Percentiles rank a stretch among this genome's conserved stretches.
These are phyloP conservation scores for Ophioceras dolichostomum DNA, from an alignment of 2,329 filamentous ascomycete species.

Conservation along the genomic window DNA sequence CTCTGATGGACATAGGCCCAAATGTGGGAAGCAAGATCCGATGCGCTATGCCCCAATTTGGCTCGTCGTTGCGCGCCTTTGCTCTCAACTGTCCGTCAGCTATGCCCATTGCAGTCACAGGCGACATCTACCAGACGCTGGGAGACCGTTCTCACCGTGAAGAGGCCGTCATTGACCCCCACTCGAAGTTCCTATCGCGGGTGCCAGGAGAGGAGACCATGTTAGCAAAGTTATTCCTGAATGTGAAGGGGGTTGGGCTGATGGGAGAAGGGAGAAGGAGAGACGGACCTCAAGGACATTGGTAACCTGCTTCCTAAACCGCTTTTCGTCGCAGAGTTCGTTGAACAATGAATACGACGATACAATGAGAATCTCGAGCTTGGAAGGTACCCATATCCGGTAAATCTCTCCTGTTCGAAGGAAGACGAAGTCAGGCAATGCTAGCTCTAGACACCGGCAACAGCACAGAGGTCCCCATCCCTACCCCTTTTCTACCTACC, in stretches of 20 bases:
- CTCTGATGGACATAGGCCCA: slow-evolving; percentile 52
- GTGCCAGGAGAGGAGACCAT: too few relatives aligned
- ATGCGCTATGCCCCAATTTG: slow-evolving; percentile 57
- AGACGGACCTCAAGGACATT: slow-evolving; percentile 32
- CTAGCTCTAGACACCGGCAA: background rate
- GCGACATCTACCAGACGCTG: background rate
- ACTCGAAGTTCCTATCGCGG: slow-evolving; percentile 48
- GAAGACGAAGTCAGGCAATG: too few relatives aligned
- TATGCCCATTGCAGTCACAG: background rate
- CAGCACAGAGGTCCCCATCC: too few relatives aligned
- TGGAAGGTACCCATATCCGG: slow-evolving; percentile 30
- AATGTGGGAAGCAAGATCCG: slow-evolving; percentile 56
- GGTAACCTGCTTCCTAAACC: slow-evolving; percentile 48
- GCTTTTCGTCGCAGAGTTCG: slow-evolving; percentile 52
- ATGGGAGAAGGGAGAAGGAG: too few relatives aligned
- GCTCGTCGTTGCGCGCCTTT: slow-evolving; percentile 31
- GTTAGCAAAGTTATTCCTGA: too few relatives aligned
- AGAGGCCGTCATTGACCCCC: slow-evolving; percentile 52
- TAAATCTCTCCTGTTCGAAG: slow-evolving; percentile 45
- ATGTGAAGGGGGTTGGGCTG: too few relatives aligned
- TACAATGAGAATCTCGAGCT: slow-evolving; percentile 1
- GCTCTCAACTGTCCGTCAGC: background rate
- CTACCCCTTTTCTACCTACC: too few relatives aligned
- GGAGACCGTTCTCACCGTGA: slow-evolving; percentile 41
- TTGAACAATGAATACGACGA: slow-evolving; percentile 30